Percentiles rank a stretch among this genome's conserved stretches.
Conservation (phyloP, 2,329 filamentous ascomycete species). For the Neoarthrinium moseri region DNA sequence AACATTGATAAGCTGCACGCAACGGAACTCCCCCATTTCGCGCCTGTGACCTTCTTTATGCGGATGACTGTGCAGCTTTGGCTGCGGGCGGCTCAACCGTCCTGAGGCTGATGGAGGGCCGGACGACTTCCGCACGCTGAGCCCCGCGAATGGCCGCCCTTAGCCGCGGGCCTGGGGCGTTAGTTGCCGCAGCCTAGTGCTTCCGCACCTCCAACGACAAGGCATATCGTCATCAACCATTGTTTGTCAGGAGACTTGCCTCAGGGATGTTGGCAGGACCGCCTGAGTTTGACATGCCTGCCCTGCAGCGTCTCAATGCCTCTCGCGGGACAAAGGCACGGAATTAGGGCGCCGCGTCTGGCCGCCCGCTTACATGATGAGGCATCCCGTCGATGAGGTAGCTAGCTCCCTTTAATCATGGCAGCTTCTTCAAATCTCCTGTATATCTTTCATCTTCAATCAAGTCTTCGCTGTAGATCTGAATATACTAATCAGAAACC, state of each 20-base stretch:
- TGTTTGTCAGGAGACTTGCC: too few species aligned
- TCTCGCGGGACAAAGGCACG: too few species aligned
- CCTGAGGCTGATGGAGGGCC: neutral
- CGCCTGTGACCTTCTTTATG: neutral
- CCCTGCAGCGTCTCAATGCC: neutral
- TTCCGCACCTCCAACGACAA: slow-evolving; percentile 5
- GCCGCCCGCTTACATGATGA: slow-evolving; percentile 4
- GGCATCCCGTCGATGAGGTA: neutral
- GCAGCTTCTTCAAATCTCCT: neutral
- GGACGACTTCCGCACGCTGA: slow-evolving; percentile 1
- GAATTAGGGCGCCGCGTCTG: slow-evolving; percentile 6
- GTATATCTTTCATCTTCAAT: neutral
- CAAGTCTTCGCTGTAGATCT: too few species aligned
- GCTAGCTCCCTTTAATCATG: neutral
- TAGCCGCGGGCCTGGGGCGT: slow-evolving; percentile 6
- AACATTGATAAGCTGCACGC: too few species aligned
- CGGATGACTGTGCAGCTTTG: neutral
- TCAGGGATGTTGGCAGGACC: too few species aligned
- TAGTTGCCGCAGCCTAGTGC: slow-evolving; percentile 1
- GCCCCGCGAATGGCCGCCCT: slow-evolving; percentile 9
- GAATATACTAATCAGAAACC: too few species aligned
- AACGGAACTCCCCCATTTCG: too few species aligned
- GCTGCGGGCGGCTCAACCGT: neutral
- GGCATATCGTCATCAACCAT: slow-evolving; percentile 5
- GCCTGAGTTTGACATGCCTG: neutral